phyloP scores from a whole-genome alignment of 202 grass and related monocot species.

The Tripidium arundinaceum region DNA sequence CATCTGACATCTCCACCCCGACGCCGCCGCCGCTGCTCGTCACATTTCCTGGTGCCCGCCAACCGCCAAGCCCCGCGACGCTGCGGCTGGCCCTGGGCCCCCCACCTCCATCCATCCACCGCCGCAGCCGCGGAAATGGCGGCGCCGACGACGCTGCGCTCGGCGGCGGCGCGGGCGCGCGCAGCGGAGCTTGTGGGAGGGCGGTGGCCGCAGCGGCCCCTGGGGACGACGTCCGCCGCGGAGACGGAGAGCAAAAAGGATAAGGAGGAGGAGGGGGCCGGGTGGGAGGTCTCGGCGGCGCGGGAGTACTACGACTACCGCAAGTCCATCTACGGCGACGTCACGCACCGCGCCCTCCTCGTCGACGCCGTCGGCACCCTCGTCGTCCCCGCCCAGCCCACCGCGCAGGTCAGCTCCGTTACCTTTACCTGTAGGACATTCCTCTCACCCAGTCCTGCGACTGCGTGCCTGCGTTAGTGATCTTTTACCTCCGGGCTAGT shows the following conservation, averaged over 20 bases:
- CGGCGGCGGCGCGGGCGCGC: constrained; percentile 4
- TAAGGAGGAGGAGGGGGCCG: not conserved
- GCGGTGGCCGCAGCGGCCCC: not conserved
- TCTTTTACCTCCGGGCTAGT: not conserved
- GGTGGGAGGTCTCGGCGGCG: constrained; percentile 57
- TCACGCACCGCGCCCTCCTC: constrained; percentile 79
- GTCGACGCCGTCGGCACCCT: constrained; percentile 88
- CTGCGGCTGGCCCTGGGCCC: not conserved
- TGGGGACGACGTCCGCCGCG: not conserved
- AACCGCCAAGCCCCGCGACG: not conserved
- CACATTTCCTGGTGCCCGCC: not conserved
- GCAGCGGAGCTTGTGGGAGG: not conserved
- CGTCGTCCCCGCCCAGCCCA: constrained; percentile 67
- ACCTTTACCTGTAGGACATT: not conserved
- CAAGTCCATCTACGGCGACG: constrained; percentile 69
- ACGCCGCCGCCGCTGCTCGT: not conserved
- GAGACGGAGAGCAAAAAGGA: not conserved
- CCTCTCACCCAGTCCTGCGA: not conserved
- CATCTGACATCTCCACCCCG: not conserved
- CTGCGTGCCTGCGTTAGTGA: not conserved
- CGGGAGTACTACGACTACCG: constrained; percentile 79
- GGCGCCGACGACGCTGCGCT: not conserved
- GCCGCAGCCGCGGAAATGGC: constrained; percentile 6
- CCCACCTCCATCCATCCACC: not conserved
- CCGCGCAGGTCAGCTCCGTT: constrained; percentile 50